Evolutionary conservation across 441 rosid genomes (phyloP).

Genomic region (Populus tomentosa): DNA sequence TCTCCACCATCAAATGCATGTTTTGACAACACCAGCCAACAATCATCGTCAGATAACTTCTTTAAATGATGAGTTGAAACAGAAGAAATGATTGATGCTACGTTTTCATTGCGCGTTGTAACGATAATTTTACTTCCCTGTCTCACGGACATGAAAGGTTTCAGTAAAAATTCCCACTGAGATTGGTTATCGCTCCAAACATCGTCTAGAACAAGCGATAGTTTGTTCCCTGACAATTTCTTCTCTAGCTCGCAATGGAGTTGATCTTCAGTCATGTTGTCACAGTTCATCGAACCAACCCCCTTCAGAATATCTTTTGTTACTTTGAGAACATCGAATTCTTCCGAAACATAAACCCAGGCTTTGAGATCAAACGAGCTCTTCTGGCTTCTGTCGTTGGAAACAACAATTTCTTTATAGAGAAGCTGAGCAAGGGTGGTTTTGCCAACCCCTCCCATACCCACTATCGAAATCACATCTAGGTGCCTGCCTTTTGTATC

Average conservation of each 20-base stretch:
- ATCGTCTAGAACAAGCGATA: constrained; percentile 41
- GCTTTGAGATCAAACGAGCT: constrained; percentile 12
- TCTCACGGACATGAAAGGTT: constrained; percentile 12
- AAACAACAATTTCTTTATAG: not conserved
- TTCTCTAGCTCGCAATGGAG: constrained; percentile 19
- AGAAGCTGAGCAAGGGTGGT: constrained; percentile 27
- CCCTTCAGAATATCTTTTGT: constrained; percentile 15
- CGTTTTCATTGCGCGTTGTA: constrained; percentile 17
- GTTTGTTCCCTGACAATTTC: constrained; percentile 6
- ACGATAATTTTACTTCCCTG: constrained; percentile 26
- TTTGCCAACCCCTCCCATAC: constrained; percentile 30
- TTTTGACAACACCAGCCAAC: constrained; percentile 18
- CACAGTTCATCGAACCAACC: constrained; percentile 3
- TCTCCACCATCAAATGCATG: constrained; percentile 17
- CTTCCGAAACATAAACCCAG: constrained; percentile 20
- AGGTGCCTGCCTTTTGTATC: not conserved
- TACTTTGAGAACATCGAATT: not conserved
- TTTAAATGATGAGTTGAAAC: constrained; percentile 1
- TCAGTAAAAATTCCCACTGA: constrained; percentile 23
- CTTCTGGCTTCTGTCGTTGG: constrained; percentile 12
- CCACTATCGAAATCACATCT: constrained; percentile 26
- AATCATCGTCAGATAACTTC: constrained; percentile 9
- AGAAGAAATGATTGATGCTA: constrained; percentile 12
- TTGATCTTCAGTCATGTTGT: constrained; percentile 7
- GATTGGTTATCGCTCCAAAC: constrained; percentile 25